Percentiles rank a stretch among this genome's conserved stretches.
Evolutionary conservation across 169 alveolate genomes (phyloP).

Genomic region (Plasmodium reichenowi): DNA sequence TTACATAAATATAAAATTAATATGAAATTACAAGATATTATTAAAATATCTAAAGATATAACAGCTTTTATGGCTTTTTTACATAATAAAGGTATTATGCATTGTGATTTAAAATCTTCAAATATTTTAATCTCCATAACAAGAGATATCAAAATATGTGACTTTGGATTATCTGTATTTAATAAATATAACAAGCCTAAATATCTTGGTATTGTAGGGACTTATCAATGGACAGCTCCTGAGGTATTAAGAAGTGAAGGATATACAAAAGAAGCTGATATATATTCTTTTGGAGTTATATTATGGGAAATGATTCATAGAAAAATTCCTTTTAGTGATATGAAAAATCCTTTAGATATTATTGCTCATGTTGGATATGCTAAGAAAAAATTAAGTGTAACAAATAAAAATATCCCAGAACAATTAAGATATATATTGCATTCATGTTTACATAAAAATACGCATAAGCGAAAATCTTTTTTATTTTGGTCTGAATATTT

Average conservation of each 20-base stretch:
- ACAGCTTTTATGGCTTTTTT: constrained; percentile 85
- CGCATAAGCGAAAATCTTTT: constrained; percentile 43
- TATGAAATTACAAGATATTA: constrained; percentile 78
- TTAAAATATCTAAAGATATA: constrained; percentile 86
- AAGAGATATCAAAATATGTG: constrained; percentile 91
- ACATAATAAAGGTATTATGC: constrained; percentile 88
- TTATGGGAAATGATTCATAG: constrained; percentile 88
- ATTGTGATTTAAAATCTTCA: constrained; percentile 88
- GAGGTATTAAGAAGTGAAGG: constrained; percentile 86
- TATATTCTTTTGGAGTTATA: constrained; percentile 89
- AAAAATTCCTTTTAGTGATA: constrained; percentile 84
- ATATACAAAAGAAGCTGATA: constrained; percentile 88
- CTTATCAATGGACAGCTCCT: constrained; percentile 89
- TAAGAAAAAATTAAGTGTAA: constrained; percentile 24
- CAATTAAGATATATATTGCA: constrained; percentile 26
- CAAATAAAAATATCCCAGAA: constrained; percentile 12
- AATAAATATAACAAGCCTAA: constrained; percentile 77
- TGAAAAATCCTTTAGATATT: constrained; percentile 77
- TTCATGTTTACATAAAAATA: constrained; percentile 51
- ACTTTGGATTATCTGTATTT: constrained; percentile 88
- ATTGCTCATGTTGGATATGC: constrained; percentile 81
- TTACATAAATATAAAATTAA: constrained; percentile 78
- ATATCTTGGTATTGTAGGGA: constrained; percentile 84
- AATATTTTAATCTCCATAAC: constrained; percentile 87
- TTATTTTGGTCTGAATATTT: constrained; percentile 73